These are phyloP conservation scores for Kodamaea kakaduensis DNA, from an alignment of 805 yeast genomes.

Conservation along the genomic window DNA sequence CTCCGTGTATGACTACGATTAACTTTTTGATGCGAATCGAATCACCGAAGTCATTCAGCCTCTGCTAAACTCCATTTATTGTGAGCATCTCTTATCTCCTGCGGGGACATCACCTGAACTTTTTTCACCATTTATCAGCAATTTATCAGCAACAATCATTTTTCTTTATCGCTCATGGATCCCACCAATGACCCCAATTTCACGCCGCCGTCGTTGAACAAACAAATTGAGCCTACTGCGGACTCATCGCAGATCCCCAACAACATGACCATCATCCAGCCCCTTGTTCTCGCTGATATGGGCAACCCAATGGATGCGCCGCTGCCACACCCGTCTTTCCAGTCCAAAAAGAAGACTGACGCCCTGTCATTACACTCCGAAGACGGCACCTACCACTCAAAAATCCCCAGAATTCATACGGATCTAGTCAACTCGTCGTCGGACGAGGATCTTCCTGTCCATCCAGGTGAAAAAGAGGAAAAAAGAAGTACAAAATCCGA, in stretches of 20 bases:
- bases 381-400: slow-evolving; percentile 25
- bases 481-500: slow-evolving; percentile 1
- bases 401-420: slow-evolving; percentile 54
- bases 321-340: slow-evolving; percentile 44
- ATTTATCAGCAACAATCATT: background rate
- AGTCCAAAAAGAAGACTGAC: slow-evolving; percentile 10
- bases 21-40: too few species aligned
- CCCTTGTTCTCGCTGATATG: slow-evolving; percentile 71
- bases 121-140: background rate
- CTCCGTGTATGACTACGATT: too few species aligned
- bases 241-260: slow-evolving; percentile 68
- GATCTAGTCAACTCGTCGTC: slow-evolving; percentile 48
- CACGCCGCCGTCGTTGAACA: slow-evolving; percentile 73
- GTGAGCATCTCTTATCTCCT: too few species aligned
- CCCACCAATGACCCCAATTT: slow-evolving; percentile 91
- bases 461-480: background rate
- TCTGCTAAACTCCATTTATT: too few species aligned
- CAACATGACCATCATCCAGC: slow-evolving; percentile 66
- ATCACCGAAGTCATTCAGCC: too few species aligned
- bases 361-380: slow-evolving; percentile 9
- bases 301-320: slow-evolving; percentile 74
- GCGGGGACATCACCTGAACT: background rate
- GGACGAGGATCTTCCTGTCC: slow-evolving; percentile 29
- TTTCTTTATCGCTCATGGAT: too few species aligned
- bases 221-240: slow-evolving; percentile 58